Percentiles rank a stretch among this genome's conserved stretches.
These are phyloP conservation scores for Malus domestica DNA, from an alignment of 306 rosid species.

Conservation along the genomic window DNA sequence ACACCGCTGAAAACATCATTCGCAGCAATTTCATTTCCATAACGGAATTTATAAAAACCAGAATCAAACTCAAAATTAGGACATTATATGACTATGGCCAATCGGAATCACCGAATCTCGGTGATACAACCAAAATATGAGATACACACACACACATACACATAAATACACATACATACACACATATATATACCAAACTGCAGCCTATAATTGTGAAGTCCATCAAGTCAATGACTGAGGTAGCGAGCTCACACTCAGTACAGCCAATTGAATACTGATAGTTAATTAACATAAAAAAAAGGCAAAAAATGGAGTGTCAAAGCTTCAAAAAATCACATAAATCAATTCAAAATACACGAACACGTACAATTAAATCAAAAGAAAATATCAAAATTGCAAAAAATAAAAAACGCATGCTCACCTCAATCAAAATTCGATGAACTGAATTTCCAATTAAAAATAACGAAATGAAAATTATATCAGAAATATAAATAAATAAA, in stretches of 20 bases:
- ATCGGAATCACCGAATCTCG: neutral
- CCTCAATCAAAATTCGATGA: neutral
- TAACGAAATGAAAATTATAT: neutral
- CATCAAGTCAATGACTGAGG: neutral
- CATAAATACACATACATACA: too few relatives aligned
- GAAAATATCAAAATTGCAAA: neutral
- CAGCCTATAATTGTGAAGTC: neutral
- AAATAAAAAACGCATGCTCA: neutral
- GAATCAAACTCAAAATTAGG: neutral
- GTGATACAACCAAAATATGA: neutral
- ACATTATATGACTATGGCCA: neutral
- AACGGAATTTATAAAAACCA: neutral
- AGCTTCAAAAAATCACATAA: neutral
- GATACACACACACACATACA: neutral
- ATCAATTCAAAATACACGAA: neutral
- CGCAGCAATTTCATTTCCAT: neutral
- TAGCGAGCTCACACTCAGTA: neutral
- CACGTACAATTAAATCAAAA: neutral
- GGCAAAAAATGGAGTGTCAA: neutral
- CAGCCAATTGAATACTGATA: conserved; percentile 3
- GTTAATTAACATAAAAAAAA: neutral
- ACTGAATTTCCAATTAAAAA: neutral
- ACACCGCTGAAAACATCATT: neutral
- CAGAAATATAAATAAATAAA: neutral
- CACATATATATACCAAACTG: neutral